phyloP scores from a whole-genome alignment of 2,329 filamentous ascomycete species.

The Arthrobotrys pseudoclavata region DNA sequence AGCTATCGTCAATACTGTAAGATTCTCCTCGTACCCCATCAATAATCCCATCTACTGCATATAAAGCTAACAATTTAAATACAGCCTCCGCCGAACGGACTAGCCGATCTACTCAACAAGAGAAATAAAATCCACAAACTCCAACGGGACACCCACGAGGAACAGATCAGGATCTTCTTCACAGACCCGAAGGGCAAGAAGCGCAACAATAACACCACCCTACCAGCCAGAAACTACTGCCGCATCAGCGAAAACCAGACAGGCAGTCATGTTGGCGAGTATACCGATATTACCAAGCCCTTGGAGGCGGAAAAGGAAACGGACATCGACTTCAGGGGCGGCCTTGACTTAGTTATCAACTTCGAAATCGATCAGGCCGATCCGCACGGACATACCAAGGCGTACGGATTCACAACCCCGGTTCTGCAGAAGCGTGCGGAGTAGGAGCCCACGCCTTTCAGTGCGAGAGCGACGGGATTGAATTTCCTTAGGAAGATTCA shows the following conservation, averaged over 20 bases:
- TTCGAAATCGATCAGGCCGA: conserved; percentile 89
- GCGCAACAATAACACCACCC: conserved; percentile 81
- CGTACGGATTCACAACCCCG: conserved; percentile 89
- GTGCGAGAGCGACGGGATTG: conserved; percentile 36
- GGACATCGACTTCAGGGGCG: conserved; percentile 72
- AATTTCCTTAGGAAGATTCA: conserved; percentile 41
- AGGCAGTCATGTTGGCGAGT: conserved; percentile 61
- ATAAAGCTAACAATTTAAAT: conserved; percentile 12
- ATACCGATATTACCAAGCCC: conserved; percentile 56
- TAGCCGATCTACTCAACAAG: conserved; percentile 93
- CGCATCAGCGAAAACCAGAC: conserved; percentile 88
- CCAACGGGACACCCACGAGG: conserved; percentile 85
- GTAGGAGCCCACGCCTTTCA: conserved; percentile 49
- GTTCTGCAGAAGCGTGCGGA: conserved; percentile 69
- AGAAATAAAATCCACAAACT: conserved; percentile 84
- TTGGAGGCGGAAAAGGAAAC: conserved; percentile 47
- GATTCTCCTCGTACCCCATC: conserved; percentile 70
- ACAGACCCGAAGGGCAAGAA: conserved; percentile 89
- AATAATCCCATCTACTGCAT: conserved; percentile 71
- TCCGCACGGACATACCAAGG: conserved; percentile 86
- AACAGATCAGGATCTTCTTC: conserved; percentile 93
- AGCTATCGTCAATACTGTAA: conserved; percentile 89
- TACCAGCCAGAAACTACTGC: conserved; percentile 96
- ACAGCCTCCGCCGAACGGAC: conserved; percentile 59
- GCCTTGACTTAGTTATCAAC: conserved; percentile 88